These are phyloP conservation scores for Roridomyces roridus DNA, from an alignment of 768 basidiomycete genomes.

Conservation along the genomic window DNA sequence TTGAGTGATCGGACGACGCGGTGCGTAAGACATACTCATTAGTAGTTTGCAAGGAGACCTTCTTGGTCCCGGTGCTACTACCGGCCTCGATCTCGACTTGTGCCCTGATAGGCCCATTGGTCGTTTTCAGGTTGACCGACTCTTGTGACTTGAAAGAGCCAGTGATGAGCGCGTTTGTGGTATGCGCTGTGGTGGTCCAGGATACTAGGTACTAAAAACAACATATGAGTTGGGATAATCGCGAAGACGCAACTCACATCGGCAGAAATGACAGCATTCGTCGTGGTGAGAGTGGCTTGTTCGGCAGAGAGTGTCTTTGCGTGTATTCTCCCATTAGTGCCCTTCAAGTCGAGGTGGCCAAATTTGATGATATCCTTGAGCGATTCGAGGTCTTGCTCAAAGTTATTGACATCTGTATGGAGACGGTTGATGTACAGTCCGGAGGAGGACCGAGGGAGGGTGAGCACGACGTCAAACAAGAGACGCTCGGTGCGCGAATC, in stretches of 20 bases:
- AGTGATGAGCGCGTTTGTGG: conserved; percentile 44
- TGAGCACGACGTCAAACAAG: conserved; percentile 42
- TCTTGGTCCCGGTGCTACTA: conserved; percentile 28
- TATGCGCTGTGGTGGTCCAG: conserved; percentile 31
- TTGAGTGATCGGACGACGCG: background rate
- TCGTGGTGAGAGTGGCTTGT: conserved; percentile 26
- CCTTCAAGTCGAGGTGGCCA: conserved; percentile 38
- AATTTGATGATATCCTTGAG: conserved; percentile 44
- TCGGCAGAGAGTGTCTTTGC: conserved; percentile 31
- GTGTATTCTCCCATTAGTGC: conserved; percentile 41
- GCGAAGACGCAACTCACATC: conserved; percentile 7
- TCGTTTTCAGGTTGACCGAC: conserved; percentile 43
- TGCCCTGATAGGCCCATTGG: conserved; percentile 48
- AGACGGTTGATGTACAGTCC: conserved; percentile 45
- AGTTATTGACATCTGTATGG: conserved; percentile 48
- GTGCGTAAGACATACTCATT: conserved; percentile 48
- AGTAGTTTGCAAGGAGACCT: conserved; percentile 40
- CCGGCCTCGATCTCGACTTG: conserved; percentile 43
- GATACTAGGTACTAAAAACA: conserved; percentile 39
- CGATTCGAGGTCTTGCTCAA: conserved; percentile 41
- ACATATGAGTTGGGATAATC: background rate
- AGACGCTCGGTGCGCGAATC: conserved; percentile 22
- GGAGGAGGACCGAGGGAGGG: conserved; percentile 37
- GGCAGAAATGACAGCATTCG: conserved; percentile 24
- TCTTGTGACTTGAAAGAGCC: conserved; percentile 48